Evolutionary conservation across 192 early-diverging fungal genomes (phyloP).

Genomic region (Coemansia asiatica): DNA sequence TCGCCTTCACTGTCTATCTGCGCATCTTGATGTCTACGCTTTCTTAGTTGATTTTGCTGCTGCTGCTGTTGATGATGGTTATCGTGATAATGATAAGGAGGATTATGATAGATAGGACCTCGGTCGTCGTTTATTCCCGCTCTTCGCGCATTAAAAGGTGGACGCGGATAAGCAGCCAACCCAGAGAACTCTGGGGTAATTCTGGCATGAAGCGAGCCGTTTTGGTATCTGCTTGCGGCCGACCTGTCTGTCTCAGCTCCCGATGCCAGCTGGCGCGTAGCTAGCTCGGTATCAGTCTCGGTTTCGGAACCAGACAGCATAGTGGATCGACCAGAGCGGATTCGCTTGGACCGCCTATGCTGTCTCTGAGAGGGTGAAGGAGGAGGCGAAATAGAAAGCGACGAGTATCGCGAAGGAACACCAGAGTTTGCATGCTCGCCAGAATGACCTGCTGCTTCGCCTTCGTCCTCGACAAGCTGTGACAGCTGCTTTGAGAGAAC

Average conservation of each 20-base stretch:
- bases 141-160: background rate
- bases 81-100: background rate
- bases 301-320: constrained; percentile 32
- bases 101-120: background rate
- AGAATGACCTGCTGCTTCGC: background rate
- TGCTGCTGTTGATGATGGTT: background rate
- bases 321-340: background rate
- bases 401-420: constrained; percentile 1
- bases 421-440: constrained; percentile 10
- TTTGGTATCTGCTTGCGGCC: background rate
- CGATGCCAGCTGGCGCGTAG: constrained; percentile 12
- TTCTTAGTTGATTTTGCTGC: background rate
- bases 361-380: constrained; percentile 17
- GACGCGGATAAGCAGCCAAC: background rate
- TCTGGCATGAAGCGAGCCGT: background rate
- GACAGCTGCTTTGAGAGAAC: constrained; percentile 38
- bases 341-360: constrained; percentile 12
- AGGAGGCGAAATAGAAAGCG: constrained; percentile 25
- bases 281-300: constrained; percentile 28
- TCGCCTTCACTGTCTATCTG: constrained; percentile 24
- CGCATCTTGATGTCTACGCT: background rate
- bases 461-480: constrained; percentile 27
- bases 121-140: background rate
- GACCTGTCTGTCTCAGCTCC: constrained; percentile 39
- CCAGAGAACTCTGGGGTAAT: background rate